Conservation (phyloP, 108 stramenopile species). For the Pseudonitzschia pungens region DNA sequence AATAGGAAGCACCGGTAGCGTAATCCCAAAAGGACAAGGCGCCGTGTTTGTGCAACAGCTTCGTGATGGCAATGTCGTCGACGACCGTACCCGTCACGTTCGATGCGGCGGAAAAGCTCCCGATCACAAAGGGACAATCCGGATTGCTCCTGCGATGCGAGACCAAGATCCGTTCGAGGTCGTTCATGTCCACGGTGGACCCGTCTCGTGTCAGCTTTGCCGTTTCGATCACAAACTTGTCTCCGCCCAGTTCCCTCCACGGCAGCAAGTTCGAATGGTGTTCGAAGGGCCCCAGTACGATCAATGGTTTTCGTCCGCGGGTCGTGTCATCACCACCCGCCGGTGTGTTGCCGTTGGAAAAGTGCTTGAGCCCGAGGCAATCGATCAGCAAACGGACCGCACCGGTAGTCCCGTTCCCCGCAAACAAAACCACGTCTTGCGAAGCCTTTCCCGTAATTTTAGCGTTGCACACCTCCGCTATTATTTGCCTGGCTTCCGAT, state of each 20-base stretch:
- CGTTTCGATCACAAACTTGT: constrained; percentile 65
- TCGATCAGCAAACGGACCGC: constrained; percentile 83
- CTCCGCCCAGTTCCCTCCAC: constrained; percentile 91
- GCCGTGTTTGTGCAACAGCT: constrained; percentile 79
- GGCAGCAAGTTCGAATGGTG: constrained; percentile 98
- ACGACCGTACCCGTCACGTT: constrained; percentile 92
- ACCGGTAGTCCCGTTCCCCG: constrained; percentile 92
- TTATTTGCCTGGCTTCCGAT: constrained; percentile 87
- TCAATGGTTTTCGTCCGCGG: constrained; percentile 47
- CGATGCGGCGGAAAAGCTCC: constrained; percentile 88
- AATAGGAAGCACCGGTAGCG: constrained; percentile 94
- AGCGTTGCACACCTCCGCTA: constrained; percentile 82
- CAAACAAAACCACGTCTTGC: constrained; percentile 91
- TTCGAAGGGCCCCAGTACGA: constrained; percentile 94
- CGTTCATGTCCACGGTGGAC: constrained; percentile 61
- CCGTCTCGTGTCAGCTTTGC: constrained; percentile 33
- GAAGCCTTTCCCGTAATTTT: constrained; percentile 88
- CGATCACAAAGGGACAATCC: constrained; percentile 59
- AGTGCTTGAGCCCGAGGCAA: constrained; percentile 50
- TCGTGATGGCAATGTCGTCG: constrained; percentile 80
- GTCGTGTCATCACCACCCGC: background rate
- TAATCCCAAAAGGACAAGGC: constrained; percentile 95
- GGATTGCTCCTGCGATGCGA: constrained; percentile 35
- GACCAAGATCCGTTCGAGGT: constrained; percentile 69
- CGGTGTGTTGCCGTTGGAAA: constrained; percentile 10